Conservation (phyloP, 2,329 filamentous ascomycete species). For the Camillea tinctor region DNA sequence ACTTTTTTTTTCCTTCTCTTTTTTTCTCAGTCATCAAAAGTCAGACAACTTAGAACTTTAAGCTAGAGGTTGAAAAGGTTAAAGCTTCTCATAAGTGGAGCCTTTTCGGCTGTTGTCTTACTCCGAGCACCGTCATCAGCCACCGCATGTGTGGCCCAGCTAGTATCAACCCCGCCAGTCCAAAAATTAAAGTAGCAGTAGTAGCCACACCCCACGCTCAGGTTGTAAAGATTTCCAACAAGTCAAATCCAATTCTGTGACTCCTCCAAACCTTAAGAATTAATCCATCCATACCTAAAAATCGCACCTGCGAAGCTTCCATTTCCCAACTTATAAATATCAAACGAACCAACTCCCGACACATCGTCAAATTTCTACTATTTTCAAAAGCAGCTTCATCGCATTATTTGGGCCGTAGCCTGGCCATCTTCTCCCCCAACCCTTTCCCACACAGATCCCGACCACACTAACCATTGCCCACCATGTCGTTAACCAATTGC, state of each 20-base stretch:
- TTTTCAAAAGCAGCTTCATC: constrained; percentile 1
- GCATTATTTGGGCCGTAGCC: constrained; percentile 20
- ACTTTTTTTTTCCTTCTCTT: too few species aligned
- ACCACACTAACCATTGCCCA: constrained; percentile 57
- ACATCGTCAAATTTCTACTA: not conserved
- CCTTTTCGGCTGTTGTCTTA: constrained; percentile 10
- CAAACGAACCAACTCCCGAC: constrained; percentile 2
- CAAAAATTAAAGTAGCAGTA: too few species aligned
- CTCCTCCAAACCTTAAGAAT: constrained; percentile 10
- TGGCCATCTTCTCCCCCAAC: constrained; percentile 16
- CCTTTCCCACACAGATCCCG: constrained; percentile 14
- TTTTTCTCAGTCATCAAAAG: too few species aligned
- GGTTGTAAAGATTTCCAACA: constrained; percentile 25
- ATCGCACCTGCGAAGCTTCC: not conserved
- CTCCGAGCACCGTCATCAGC: constrained; percentile 9
- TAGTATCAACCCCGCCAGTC: constrained; percentile 1
- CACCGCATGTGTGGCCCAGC: too few species aligned
- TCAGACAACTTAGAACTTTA: too few species aligned
- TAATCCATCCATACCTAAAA: not conserved
- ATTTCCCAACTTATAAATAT: not conserved
- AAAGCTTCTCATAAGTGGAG: not conserved
- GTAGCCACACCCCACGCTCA: constrained; percentile 24
- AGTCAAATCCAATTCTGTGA: constrained; percentile 25
- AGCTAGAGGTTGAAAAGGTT: too few species aligned
- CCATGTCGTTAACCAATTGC: constrained; percentile 93